Base-by-base conservation (phyloP, 345 rosid genomes). In the Carallia brachiata region DNA sequence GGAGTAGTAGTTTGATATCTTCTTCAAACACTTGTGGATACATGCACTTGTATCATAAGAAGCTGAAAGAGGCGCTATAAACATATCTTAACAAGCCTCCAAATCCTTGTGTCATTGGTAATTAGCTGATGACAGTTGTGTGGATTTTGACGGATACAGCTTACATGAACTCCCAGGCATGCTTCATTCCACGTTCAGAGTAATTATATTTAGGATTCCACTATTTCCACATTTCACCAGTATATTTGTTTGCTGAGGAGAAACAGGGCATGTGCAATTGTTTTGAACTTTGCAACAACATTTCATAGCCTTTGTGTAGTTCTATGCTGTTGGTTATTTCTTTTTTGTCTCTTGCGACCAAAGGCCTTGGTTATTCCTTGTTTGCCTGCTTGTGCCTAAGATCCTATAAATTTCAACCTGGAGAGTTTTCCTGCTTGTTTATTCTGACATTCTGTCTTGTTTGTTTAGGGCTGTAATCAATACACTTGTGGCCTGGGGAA, bases 391-490 rank as follows among this genome's bases (percentile, higher is more conserved):
- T 50, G n/a, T 69, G n/a, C 0, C 57, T 15, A 30, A 18, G 10
- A 30, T 10, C 5, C 5, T 56, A 50, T 6, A 53, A 53, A 53
- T 54, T 31, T 53, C 56, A 69, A 16, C 55, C 39, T 12, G 52
- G 12, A 31, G 44, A 50, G 34, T 32, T 52, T 32, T 58, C 64
- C 44, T 69, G 5, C 63, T 28, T 34, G 13, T 40, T 9, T 17
- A 48, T 70, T 56, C 79, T 74, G 70, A 81, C 62, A 9, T 2
- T 3, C 30, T 77, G 48, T 68, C 71, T 71, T 81, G 63, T 57
- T 28, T 70, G 47, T 52, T 52, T 74, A 81, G 81, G 84, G 61
- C 77, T 81, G 81, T 81, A 74, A 77, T 36, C 61, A 54, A 55
- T 44, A 12, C 68, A 36, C 37, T 47, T 19, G 69, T 61, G 60